Conservation (phyloP, 805 yeast species). For the Danielia oregonensis region DNA sequence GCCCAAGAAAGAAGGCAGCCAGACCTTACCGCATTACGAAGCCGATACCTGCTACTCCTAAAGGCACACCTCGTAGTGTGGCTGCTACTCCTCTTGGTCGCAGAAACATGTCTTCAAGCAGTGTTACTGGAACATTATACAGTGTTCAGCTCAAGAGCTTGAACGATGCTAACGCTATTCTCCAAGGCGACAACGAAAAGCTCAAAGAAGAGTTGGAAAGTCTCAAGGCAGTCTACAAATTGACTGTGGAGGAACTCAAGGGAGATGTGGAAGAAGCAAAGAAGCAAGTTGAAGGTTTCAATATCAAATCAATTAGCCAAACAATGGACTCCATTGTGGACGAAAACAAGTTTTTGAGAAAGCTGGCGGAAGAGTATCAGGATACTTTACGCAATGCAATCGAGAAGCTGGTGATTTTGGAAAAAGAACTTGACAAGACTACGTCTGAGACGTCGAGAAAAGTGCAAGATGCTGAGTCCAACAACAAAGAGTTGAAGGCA, state of each 20-base stretch:
- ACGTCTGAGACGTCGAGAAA: too few relatives aligned
- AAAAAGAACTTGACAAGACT: too few relatives aligned
- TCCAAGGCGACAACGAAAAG: not conserved
- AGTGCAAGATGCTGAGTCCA: too few relatives aligned
- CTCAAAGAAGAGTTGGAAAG: not conserved
- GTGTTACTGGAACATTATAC: not conserved
- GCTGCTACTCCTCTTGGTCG: too few relatives aligned
- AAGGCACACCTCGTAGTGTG: not conserved
- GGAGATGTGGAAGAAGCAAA: not conserved
- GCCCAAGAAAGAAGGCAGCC: slow-evolving; percentile 7
- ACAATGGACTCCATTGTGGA: too few relatives aligned
- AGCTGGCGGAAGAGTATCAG: too few relatives aligned
- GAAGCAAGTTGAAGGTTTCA: not conserved
- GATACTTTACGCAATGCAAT: too few relatives aligned
- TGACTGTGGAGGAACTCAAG: not conserved
- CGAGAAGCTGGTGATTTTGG: too few relatives aligned
- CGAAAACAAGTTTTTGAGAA: too few relatives aligned
- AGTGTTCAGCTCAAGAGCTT: slow-evolving; percentile 1
- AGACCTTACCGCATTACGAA: too few relatives aligned
- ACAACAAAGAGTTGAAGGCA: too few relatives aligned
- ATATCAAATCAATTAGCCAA: too few relatives aligned
- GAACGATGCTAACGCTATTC: not conserved
- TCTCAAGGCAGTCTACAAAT: not conserved
- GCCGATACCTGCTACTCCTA: not conserved
- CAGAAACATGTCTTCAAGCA: not conserved